phyloP scores from a whole-genome alignment of 2,329 filamentous ascomycete genomes.

The Teratosphaeria viscida region DNA sequence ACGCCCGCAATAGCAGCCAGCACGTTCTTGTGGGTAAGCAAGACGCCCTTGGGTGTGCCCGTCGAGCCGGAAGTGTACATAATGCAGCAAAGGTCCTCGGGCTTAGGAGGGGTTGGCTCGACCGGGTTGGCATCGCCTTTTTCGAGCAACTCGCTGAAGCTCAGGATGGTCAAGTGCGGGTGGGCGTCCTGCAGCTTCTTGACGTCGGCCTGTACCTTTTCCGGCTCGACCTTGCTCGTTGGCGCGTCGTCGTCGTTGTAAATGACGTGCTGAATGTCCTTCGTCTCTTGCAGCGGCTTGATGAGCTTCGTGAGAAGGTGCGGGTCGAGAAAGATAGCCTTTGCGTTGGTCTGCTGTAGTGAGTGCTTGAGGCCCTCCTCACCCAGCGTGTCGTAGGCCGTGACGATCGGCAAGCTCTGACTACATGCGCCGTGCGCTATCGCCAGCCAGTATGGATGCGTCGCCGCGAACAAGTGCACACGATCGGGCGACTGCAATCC shows the following conservation, averaged over 20 bases:
- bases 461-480: slow-evolving; percentile 76
- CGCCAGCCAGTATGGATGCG: slow-evolving; percentile 72
- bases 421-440: slow-evolving; percentile 59
- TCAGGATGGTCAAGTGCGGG: slow-evolving; percentile 42
- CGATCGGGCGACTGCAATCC: slow-evolving; percentile 58
- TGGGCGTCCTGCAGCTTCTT: slow-evolving; percentile 44
- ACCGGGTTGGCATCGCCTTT: slow-evolving; percentile 55
- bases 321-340: slow-evolving; percentile 79
- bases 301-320: slow-evolving; percentile 51
- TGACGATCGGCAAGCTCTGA: slow-evolving; percentile 85
- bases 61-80: slow-evolving; percentile 83
- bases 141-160: slow-evolving; percentile 46
- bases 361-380: slow-evolving; percentile 77
- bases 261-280: slow-evolving; percentile 47
- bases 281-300: slow-evolving; percentile 45
- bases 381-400: slow-evolving; percentile 87
- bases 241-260: slow-evolving; percentile 43
- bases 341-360: slow-evolving; percentile 67
- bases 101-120: slow-evolving; percentile 59
- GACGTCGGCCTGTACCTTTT: slow-evolving; percentile 43
- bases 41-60: slow-evolving; percentile 78
- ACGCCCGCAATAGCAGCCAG: slow-evolving; percentile 76
- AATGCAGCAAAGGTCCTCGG: slow-evolving; percentile 71
- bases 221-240: slow-evolving; percentile 22
- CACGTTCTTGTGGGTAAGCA: slow-evolving; percentile 70